These are phyloP conservation scores for Thalassiosira mediterranea DNA, from an alignment of 352 stramenopile species.

Conservation along the genomic window DNA sequence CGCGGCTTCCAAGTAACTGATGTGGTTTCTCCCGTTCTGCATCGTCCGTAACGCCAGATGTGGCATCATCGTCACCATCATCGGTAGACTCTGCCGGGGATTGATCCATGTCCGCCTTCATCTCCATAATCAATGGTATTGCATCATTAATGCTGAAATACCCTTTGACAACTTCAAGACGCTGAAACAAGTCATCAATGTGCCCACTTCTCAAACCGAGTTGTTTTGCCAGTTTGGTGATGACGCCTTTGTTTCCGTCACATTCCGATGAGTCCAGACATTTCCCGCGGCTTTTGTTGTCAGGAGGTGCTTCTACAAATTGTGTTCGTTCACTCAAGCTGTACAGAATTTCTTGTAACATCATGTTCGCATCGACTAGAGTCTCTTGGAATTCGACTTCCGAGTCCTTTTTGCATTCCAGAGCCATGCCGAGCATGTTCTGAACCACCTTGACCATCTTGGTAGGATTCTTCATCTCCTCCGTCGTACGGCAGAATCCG, in stretches of 20 bases:
- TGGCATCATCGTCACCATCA: neutral
- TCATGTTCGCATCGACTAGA: constrained; percentile 25
- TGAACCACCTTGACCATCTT: constrained; percentile 3
- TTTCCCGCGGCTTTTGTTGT: neutral
- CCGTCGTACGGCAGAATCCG: constrained; percentile 15
- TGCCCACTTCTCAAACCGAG: constrained; percentile 17
- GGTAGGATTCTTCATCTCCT: constrained; percentile 6
- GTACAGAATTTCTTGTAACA: constrained; percentile 38
- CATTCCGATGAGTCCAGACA: neutral
- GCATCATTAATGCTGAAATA: constrained; percentile 47
- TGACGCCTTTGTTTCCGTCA: constrained; percentile 34
- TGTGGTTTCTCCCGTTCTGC: neutral
- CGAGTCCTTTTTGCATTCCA: constrained; percentile 8
- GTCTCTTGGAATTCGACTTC: constrained; percentile 24
- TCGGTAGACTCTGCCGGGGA: neutral
- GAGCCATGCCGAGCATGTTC: constrained; percentile 12
- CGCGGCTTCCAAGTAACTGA: constrained; percentile 26
- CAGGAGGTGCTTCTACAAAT: constrained; percentile 13
- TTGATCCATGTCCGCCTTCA: constrained; percentile 1
- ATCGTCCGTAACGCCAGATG: neutral
- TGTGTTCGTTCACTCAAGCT: constrained; percentile 19
- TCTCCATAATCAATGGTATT: constrained; percentile 16
- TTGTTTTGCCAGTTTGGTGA: constrained; percentile 14
- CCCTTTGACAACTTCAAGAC: constrained; percentile 15
- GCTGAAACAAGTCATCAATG: constrained; percentile 25